Evolutionary conservation across 2,329 filamentous ascomycete genomes (phyloP), one percentile per base, ranked within the genome.

Genomic region (Penicillium fuscoglaucum): DNA sequence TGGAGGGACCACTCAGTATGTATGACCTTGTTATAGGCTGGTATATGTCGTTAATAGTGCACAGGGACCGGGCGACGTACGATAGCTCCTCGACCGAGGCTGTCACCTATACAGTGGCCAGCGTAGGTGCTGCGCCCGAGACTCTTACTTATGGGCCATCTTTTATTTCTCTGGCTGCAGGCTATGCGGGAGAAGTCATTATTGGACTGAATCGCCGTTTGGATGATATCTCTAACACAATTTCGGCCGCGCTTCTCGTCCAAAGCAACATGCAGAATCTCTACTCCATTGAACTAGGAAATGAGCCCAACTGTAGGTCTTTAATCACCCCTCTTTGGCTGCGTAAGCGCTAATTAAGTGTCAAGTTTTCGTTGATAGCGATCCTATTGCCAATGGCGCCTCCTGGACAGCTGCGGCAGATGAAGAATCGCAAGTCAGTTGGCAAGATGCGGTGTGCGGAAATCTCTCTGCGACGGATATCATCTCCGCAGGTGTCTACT

Each of bases 1-100:
- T 54, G 83, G 83, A n/a, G 83, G 83, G 2, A 85, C 83, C 0
- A 85, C 83, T 0, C 82, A 84, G 74, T 78, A 59, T 54, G 72
- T 56, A 24, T 26, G 13, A 2, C 7, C 21, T 29, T 31, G 7
- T 6, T 24, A 24, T 15, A 13, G 8, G n/a, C 40, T 19, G 59
- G 9, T 28, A 26, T 12, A 28, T 9, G n/a, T 35, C 26, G 39
- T 29, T 45, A 55, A 56, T 1, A 19, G 0, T 31, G 12, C 12
- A 5, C 44, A 78, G 76, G 63, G 83, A 85, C 62, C 78, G 83
- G 5, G 83, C 83, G 1, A 78, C 72, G 2, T 85, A 81, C 60
- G 78, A 84, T 66, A 63, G 82, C 1, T 66, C 70, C 1, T 78
- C 75, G 0, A 72, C 72, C 2, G 76, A 74, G 3, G 78, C 80